phyloP scores from a whole-genome alignment of 2,329 filamentous ascomycete genomes.

The Boeremia exigua region DNA sequence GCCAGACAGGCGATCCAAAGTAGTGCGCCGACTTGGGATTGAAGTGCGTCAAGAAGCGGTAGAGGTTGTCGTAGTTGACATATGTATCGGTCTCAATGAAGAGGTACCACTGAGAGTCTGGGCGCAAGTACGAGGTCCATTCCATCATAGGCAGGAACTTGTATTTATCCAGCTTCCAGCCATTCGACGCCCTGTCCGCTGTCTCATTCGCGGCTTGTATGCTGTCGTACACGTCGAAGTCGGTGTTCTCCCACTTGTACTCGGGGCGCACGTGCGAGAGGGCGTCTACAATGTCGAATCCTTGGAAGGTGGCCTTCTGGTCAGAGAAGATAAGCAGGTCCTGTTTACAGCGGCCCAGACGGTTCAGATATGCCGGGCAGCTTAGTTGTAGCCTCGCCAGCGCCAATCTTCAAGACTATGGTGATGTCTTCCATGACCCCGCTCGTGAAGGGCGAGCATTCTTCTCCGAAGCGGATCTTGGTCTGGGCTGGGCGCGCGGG shows the following conservation, averaged over 20 bases:
- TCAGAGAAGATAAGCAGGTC: slow-evolving; percentile 66
- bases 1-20: slow-evolving; percentile 49
- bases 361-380: slow-evolving; percentile 63
- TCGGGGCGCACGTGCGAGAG: slow-evolving; percentile 54
- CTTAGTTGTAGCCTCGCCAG: slow-evolving; percentile 62
- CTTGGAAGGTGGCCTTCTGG: slow-evolving; percentile 59
- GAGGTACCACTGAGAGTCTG: slow-evolving; percentile 44
- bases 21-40: slow-evolving; percentile 47
- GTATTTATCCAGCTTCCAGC: slow-evolving; percentile 64
- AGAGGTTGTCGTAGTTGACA: slow-evolving; percentile 49
- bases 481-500: slow-evolving; percentile 28
- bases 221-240: slow-evolving; percentile 59
- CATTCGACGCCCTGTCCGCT: slow-evolving; percentile 55
- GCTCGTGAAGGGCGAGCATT: slow-evolving; percentile 41
- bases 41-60: slow-evolving; percentile 49
- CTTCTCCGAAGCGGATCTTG: slow-evolving; percentile 35
- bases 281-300: slow-evolving; percentile 55
- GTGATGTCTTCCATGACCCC: slow-evolving; percentile 55
- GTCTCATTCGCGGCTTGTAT: slow-evolving; percentile 49
- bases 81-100: slow-evolving; percentile 49
- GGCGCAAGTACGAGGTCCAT: slow-evolving; percentile 51
- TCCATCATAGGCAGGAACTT: slow-evolving; percentile 64
- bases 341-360: slow-evolving; percentile 62
- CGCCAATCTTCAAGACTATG: slow-evolving; percentile 64
- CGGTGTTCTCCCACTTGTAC: slow-evolving; percentile 52